phyloP scores from a whole-genome alignment of 163 green algal species.

The Coccomyxa subellipsoidea region DNA sequence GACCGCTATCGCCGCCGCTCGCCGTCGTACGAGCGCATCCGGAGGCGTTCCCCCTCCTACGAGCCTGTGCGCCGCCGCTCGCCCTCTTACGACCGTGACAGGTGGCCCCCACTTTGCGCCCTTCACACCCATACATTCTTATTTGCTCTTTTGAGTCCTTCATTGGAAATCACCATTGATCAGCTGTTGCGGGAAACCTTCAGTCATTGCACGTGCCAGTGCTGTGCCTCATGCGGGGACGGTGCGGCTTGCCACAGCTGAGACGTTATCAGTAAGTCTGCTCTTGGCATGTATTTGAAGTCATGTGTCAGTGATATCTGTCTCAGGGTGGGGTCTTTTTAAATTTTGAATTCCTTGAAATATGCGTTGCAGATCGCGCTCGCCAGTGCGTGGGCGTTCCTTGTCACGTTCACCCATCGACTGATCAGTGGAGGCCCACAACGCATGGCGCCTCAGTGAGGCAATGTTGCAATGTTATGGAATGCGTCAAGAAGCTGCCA shows the following conservation, averaged over 20 bases:
- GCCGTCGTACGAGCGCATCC: conserved; percentile 3
- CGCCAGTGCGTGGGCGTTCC: neutral
- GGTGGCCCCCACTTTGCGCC: neutral
- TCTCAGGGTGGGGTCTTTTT: too few species aligned
- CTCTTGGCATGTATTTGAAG: too few species aligned
- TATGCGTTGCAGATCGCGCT: neutral
- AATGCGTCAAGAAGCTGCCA: neutral
- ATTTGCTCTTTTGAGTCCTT: too few species aligned
- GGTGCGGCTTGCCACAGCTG: too few species aligned
- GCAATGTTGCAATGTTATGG: neutral
- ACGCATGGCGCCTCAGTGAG: neutral
- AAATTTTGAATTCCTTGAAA: too few species aligned
- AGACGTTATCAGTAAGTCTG: too few species aligned
- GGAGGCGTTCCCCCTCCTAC: conserved; percentile 16
- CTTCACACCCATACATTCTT: too few species aligned
- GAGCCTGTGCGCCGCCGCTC: conserved; percentile 11
- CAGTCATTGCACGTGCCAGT: too few species aligned
- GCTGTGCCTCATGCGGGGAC: too few species aligned
- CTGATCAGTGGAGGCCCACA: neutral
- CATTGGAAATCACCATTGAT: too few species aligned
- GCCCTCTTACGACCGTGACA: conserved; percentile 12
- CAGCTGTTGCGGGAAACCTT: too few species aligned
- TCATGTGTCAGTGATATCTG: too few species aligned
- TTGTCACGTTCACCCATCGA: neutral
- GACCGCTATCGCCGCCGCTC: conserved; percentile 14